phyloP scores from a whole-genome alignment of 2,329 filamentous ascomycete genomes.

The Cercospora zeae-maydis region DNA sequence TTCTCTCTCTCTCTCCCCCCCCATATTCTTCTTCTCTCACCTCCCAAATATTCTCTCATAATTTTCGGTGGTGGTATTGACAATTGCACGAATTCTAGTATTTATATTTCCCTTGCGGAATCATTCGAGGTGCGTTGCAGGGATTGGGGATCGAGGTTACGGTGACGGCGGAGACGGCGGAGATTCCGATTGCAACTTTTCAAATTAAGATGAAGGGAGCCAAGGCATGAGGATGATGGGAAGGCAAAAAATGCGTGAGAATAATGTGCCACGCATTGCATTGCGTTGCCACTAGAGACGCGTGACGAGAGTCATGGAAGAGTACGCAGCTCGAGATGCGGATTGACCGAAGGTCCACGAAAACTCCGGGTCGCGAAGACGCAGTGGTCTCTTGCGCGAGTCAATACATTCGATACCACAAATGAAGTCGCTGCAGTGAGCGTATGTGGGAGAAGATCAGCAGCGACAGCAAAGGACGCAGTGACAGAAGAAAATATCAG shows the following conservation, averaged over 20 bases:
- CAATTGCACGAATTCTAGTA: conserved; percentile 56
- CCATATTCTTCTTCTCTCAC: neutral
- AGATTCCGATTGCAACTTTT: conserved; percentile 85
- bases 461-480: neutral
- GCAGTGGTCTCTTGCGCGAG: too few relatives aligned
- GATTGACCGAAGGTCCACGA: too few relatives aligned
- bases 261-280: neutral
- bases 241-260: neutral
- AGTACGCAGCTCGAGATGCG: neutral
- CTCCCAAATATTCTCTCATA: too few relatives aligned
- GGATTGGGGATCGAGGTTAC: conserved; percentile 86
- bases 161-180: conserved; percentile 84
- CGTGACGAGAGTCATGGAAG: neutral
- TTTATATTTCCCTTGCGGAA: conserved; percentile 89
- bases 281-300: neutral
- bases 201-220: conserved; percentile 82
- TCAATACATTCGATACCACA: neutral
- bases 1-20: neutral
- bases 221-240: conserved; percentile 53
- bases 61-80: neutral
- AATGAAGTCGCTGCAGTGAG: neutral
- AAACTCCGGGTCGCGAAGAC: too few relatives aligned
- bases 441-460: neutral
- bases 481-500: neutral
- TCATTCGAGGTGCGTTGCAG: conserved; percentile 88